Evolutionary conservation across 2,329 filamentous ascomycete species (phyloP), one percentile per base, ranked within the genome.

Genomic region (Aureobasidium uvarum): DNA sequence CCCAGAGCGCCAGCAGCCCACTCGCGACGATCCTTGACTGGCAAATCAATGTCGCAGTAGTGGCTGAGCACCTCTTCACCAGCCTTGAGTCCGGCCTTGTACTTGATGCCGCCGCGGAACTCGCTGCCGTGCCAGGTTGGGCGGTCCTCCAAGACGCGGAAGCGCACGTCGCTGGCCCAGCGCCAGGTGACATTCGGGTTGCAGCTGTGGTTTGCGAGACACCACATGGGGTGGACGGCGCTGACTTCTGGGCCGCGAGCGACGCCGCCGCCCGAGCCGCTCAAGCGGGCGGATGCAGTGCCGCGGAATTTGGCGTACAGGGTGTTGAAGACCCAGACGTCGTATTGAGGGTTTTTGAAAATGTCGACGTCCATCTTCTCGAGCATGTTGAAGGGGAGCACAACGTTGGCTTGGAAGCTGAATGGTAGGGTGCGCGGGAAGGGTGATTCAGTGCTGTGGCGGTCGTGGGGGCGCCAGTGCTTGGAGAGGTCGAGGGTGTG

Each of bases 131-230:
- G 70, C 74, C 83, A 84, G 6, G 84, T 77, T 5, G 89, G 80
- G 43, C 85, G 80, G 68, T 83, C 78, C 68, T 86, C 80, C 55
- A 87, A 80, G 2, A 86, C 85, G 81, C 81, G 86, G 67, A 95
- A 85, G 41, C 85, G 84, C 84, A 95, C 93, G 62, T 84, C 84
- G 0, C 90, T 90, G 33, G 89, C 87, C 91, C 93, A 97, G 72
- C 96, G 91, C 95, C 95, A 99, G 3, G 85, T 85, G 45, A 98
- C 92, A 75, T 96, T 97, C 10, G 95, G 95, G 74, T 96, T 88
- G 77, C 95, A 99, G 75, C 92, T 92, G 75, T 99, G 95, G 73
- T 99, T 99, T 33, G 94, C 93, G 36, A 98, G 82, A 77, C 93
- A 98, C 92, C 95, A 99, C 71, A 96, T 86, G 1, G 94, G 92